Conservation (phyloP, 163 green algal genomes). For the Scenedesmus sp. region DNA sequence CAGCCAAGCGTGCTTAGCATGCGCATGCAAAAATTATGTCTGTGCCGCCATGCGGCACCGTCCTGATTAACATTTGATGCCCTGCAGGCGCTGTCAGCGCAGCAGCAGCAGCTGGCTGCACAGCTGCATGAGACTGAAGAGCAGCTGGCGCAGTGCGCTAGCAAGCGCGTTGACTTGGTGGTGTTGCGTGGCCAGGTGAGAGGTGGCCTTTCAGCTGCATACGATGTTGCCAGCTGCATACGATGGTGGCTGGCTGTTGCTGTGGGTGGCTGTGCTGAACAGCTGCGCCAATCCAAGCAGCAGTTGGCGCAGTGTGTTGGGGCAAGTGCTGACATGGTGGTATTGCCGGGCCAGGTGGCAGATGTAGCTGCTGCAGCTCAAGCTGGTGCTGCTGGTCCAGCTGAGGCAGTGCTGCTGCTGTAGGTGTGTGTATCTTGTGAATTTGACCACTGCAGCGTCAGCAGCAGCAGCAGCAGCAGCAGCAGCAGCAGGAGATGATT, state of each 20-base stretch:
- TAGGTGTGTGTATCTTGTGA: neutral
- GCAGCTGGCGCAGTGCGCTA: neutral
- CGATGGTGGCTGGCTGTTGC: no score
- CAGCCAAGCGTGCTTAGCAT: no score
- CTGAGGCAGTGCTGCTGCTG: neutral
- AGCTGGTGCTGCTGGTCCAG: neutral
- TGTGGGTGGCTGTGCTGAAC: neutral
- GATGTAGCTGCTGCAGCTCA: no score
- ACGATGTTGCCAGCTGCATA: no score
- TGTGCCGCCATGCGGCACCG: no score
- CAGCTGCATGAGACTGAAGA: neutral
- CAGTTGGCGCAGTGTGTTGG: no score
- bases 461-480: no score
- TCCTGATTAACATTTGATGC: no score
- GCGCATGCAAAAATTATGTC: no score
- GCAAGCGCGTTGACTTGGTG: neutral
- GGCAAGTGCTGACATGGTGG: no score
- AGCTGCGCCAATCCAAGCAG: neutral
- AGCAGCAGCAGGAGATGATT: neutral
- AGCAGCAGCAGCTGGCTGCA: slow-evolving; percentile 25
- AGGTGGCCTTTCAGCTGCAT: no score
- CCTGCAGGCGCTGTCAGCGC: neutral
- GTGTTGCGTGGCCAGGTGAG: neutral
- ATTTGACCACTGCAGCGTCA: neutral
- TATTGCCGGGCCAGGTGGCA: no score